Conservation (phyloP, 208 protist species). For the Wallacemonas sp. region DNA sequence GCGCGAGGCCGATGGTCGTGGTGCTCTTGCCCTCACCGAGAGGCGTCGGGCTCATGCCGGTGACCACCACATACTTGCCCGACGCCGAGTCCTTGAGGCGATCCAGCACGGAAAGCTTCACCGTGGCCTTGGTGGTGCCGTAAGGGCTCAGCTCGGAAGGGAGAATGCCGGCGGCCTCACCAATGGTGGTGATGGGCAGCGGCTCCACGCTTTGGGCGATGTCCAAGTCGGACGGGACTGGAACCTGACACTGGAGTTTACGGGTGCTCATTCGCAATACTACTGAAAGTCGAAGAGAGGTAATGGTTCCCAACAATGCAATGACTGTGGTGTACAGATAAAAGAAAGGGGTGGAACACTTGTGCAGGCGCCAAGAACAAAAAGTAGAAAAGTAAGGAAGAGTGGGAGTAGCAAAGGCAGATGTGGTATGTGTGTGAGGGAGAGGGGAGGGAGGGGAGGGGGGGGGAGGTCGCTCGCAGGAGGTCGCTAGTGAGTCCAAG, state of each 20-base stretch:
- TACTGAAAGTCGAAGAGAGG: conserved; percentile 14
- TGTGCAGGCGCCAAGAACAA: not conserved
- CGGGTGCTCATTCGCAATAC: conserved; percentile 50
- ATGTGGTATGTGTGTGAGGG: too few species aligned
- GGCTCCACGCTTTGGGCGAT: conserved; percentile 90
- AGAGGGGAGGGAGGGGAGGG: not conserved
- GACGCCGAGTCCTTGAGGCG: conserved; percentile 69
- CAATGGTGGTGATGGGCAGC: conserved; percentile 76
- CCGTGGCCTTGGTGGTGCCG: conserved; percentile 91
- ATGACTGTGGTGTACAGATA: too few species aligned
- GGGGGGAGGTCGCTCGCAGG: not conserved
- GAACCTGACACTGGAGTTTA: conserved; percentile 50
- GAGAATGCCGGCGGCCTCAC: conserved; percentile 77
- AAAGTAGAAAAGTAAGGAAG: too few species aligned
- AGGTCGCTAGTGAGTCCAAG: too few species aligned
- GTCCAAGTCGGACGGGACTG: conserved; percentile 94
- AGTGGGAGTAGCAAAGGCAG: too few species aligned
- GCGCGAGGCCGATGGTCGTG: conserved; percentile 96
- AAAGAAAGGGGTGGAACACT: conserved; percentile 7
- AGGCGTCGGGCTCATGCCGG: conserved; percentile 91
- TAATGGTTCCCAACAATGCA: conserved; percentile 17
- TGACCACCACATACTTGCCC: conserved; percentile 97
- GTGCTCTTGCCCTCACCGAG: conserved; percentile 98
- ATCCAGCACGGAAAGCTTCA: conserved; percentile 86
- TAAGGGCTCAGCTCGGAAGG: conserved; percentile 93